phyloP scores from a whole-genome alignment of 2,329 filamentous ascomycete genomes.

The Hymenoscyphus albidus region DNA sequence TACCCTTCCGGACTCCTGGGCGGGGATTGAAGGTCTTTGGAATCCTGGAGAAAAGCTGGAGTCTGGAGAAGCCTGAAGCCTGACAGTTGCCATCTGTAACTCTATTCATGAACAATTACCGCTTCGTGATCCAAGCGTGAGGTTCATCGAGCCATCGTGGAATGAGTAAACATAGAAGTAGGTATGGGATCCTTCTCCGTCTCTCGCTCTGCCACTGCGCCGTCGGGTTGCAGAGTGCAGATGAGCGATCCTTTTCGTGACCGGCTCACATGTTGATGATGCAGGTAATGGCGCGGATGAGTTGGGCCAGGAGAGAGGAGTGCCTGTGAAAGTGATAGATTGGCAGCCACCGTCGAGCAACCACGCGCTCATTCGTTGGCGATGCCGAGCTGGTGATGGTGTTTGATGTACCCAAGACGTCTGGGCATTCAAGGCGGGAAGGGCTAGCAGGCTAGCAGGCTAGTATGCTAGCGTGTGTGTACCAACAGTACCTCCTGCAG shows the following conservation, averaged over 20 bases:
- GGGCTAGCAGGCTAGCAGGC: not conserved
- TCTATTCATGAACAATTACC: not conserved
- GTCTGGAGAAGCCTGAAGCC: not conserved
- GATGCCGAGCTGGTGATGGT: not conserved
- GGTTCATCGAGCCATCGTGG: not conserved
- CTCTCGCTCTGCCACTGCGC: not conserved
- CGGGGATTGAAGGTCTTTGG: not conserved
- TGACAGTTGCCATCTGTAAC: not conserved
- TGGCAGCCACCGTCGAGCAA: not conserved
- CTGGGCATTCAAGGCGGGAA: not conserved
- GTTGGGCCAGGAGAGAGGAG: not conserved
- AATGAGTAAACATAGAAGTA: not conserved
- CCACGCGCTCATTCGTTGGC: not conserved
- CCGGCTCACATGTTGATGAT: conserved; percentile 3
- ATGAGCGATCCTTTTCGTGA: conserved; percentile 1
- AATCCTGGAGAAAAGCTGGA: not conserved
- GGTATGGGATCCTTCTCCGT: not conserved
- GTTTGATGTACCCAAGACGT: not conserved
- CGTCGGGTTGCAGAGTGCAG: not conserved
- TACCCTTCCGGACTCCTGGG: not conserved
- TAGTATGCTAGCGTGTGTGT: too few relatives aligned
- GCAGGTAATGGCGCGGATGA: not conserved
- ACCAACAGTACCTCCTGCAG: not conserved
- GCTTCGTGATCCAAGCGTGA: not conserved
- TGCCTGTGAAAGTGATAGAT: not conserved